Percentiles rank a stretch among this genome's conserved stretches.
phyloP scores from a whole-genome alignment of 73 alveolate genomes.

The Paramecium bursaria region DNA sequence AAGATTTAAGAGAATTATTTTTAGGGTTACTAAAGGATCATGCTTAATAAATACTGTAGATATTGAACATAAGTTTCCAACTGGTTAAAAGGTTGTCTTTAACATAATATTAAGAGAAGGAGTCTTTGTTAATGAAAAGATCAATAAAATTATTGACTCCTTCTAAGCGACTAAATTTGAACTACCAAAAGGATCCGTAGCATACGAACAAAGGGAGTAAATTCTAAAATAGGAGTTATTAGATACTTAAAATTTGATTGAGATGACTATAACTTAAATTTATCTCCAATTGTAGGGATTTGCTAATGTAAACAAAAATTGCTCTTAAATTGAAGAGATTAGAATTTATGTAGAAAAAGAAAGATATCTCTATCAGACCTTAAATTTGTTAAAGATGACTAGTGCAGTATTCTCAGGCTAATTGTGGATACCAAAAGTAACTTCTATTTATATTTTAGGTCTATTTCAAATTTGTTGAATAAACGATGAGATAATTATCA shows the following conservation, averaged over 20 bases:
- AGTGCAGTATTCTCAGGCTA: constrained; percentile 64
- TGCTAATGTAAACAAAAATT: constrained; percentile 27
- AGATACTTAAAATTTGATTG: constrained; percentile 68
- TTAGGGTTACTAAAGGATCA: constrained; percentile 94
- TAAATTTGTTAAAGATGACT: constrained; percentile 41
- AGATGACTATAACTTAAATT: constrained; percentile 73
- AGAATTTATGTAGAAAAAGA: constrained; percentile 47
- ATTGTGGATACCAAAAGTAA: constrained; percentile 77
- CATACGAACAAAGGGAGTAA: constrained; percentile 27
- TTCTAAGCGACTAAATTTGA: constrained; percentile 81
- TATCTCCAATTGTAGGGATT: constrained; percentile 58
- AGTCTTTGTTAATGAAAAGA: constrained; percentile 66
- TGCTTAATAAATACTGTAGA: constrained; percentile 85
- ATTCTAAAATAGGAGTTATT: constrained; percentile 55
- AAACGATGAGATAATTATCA: constrained; percentile 63
- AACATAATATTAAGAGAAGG: constrained; percentile 79
- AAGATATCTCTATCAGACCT: constrained; percentile 25
- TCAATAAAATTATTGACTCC: constrained; percentile 82
- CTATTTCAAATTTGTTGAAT: constrained; percentile 37
- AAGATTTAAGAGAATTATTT: constrained; percentile 87
- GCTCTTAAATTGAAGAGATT: constrained; percentile 47
- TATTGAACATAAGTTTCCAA: constrained; percentile 41
- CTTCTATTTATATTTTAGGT: constrained; percentile 41
- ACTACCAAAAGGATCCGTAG: constrained; percentile 67
- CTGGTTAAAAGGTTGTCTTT: constrained; percentile 72